These are phyloP conservation scores for Penicillium nucicola DNA, from an alignment of 495 filamentous ascomycete species.

Conservation along the genomic window DNA sequence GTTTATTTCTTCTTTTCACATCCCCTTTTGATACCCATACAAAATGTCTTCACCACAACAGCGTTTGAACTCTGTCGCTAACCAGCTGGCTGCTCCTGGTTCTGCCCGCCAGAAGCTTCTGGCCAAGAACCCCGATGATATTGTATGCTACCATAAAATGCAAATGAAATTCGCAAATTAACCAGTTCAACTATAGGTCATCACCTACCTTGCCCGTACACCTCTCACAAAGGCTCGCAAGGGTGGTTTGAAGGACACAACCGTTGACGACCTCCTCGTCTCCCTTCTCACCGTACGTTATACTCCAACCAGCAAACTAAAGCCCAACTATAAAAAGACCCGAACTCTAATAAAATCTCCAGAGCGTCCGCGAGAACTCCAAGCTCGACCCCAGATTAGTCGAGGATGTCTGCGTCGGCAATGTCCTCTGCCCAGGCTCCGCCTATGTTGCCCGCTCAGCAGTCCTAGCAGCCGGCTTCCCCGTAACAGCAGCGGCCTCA, in stretches of 20 bases:
- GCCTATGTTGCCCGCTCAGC: constrained; percentile 87
- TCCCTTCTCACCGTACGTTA: constrained; percentile 69
- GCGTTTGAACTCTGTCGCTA: constrained; percentile 38
- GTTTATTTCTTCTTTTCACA: neutral
- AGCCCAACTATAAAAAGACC: too few relatives aligned
- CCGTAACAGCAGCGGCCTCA: constrained; percentile 75
- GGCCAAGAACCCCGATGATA: constrained; percentile 42
- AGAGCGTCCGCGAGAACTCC: constrained; percentile 63
- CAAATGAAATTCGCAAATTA: constrained; percentile 2
- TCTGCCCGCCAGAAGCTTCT: constrained; percentile 33
- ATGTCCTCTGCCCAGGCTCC: constrained; percentile 57
- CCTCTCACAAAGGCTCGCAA: constrained; percentile 75
- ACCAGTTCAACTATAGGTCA: constrained; percentile 52
- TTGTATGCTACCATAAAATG: constrained; percentile 27
- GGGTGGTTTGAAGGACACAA: constrained; percentile 91
- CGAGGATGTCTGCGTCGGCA: constrained; percentile 90
- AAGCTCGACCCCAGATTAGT: constrained; percentile 79
- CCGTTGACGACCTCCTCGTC: constrained; percentile 75
- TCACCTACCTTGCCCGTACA: constrained; percentile 77
- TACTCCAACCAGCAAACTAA: neutral
- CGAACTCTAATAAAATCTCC: neutral
- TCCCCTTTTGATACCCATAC: neutral
- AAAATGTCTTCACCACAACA: constrained; percentile 45
- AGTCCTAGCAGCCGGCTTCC: constrained; percentile 86
- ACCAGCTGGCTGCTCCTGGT: constrained; percentile 33